Base-by-base conservation (phyloP, 2,329 filamentous ascomycete species). In the Cytospora piceicola region DNA sequence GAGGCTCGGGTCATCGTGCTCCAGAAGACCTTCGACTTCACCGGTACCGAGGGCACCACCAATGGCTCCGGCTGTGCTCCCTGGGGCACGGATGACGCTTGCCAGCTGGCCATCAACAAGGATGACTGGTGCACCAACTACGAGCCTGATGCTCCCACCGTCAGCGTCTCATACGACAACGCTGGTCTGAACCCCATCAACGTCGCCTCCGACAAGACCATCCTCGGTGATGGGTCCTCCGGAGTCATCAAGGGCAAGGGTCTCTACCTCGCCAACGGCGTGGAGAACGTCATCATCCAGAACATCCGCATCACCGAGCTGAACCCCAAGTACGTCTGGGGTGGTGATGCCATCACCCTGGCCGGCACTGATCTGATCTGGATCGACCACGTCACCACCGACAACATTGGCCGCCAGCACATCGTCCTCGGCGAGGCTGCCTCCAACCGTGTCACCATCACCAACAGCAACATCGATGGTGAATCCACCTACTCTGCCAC, bases 91-190 rank as follows among this genome's bases (percentile, higher is more conserved):
- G 80, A 73, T n/a, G 75, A 81, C 2, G 75, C 66, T 20, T 85
- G 87, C 75, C 86, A 89, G 78, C 71, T 81, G 54, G 83, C 86
- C 69, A 87, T 89, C 73, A 85, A 88, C 77, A 78, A 85, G 77
- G 76, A 87, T 72, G 72, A 80, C 71, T 86, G 84, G 82, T 89
- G 86, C 75, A 77, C 74, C 65, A 87, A 88, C 77, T 85, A 88
- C 74, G 78, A 88, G 75, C 77, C 83, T 42, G 67, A 65, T 34
- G 82, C 83, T 1, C 80, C 82, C 36, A 80, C 78, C 60, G 79
- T 78, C 53, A 3, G 8, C 15, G 82, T 77, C 42, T 77, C 71
- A 6, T 82, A 80, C 68, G 81, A 86, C 75, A 85, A 82, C 61
- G 84, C 85, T 39, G 84, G 79, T 68, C 66, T 77, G 2, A 72